Conservation (phyloP, 2,329 filamentous ascomycete genomes). For the Biscogniauxia sp. region DNA sequence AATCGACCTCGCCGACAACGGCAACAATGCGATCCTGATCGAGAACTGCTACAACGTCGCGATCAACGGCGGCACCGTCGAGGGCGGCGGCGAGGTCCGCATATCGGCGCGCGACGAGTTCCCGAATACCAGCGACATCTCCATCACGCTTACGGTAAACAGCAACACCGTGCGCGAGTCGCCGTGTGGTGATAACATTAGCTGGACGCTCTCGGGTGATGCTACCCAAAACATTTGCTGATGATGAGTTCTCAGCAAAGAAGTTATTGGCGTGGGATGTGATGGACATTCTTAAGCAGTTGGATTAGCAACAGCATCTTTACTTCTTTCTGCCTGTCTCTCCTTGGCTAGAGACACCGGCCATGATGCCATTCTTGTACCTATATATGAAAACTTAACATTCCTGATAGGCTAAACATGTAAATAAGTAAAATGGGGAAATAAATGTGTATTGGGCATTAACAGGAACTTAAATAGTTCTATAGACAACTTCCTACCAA, state of each 20-base stretch:
- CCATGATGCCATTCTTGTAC: too few species aligned
- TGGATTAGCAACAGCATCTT: too few species aligned
- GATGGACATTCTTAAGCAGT: neutral
- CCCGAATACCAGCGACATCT: conserved; percentile 50
- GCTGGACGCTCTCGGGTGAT: conserved; percentile 47
- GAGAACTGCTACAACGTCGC: conserved; percentile 59
- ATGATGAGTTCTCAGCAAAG: neutral
- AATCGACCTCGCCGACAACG: conserved; percentile 51
- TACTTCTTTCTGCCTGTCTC: too few species aligned
- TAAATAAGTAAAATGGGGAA: too few species aligned
- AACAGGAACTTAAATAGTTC: too few species aligned
- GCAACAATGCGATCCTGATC: conserved; percentile 55
- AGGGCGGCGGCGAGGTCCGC: conserved; percentile 54
- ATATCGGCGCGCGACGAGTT: conserved; percentile 53
- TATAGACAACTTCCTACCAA: too few species aligned
- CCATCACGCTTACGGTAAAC: conserved; percentile 48
- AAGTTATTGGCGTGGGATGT: neutral
- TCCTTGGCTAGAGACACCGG: too few species aligned
- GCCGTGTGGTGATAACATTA: conserved; percentile 53
- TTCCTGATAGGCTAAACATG: too few species aligned
- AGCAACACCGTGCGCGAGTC: conserved; percentile 49
- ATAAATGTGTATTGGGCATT: too few species aligned
- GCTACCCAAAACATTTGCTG: conserved; percentile 42
- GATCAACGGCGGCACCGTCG: conserved; percentile 50
- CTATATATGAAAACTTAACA: too few species aligned